Evolutionary conservation across 768 basidiomycete genomes (phyloP).

Genomic region (Dentipellis fragilis): DNA sequence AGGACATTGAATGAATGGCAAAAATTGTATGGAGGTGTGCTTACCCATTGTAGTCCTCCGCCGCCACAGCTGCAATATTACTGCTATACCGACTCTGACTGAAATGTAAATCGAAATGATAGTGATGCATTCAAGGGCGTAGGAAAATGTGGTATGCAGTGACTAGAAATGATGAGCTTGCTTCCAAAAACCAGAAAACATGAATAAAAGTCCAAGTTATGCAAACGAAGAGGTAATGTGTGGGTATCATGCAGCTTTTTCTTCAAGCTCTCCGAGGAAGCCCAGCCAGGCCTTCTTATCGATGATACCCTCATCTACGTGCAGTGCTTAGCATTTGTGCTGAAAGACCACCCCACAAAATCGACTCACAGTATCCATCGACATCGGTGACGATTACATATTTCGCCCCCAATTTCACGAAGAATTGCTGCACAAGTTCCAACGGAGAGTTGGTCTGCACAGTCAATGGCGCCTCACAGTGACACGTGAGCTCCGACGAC

Average conservation of each 20-base stretch:
- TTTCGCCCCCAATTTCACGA: slow-evolving; percentile 87
- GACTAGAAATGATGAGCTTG: too few species aligned
- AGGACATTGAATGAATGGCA: too few species aligned
- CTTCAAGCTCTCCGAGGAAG: slow-evolving; percentile 71
- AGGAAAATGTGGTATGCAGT: too few species aligned
- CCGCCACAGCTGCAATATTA: too few species aligned
- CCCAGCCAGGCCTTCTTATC: slow-evolving; percentile 93
- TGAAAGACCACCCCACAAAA: not conserved
- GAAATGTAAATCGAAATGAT: too few species aligned
- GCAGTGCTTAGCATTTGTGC: not conserved
- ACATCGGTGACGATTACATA: slow-evolving; percentile 80
- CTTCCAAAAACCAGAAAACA: too few species aligned
- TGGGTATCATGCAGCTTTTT: slow-evolving; percentile 14
- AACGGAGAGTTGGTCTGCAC: slow-evolving; percentile 79
- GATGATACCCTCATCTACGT: slow-evolving; percentile 76
- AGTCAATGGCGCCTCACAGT: slow-evolving; percentile 69
- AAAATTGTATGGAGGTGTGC: too few species aligned
- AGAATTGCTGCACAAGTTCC: slow-evolving; percentile 88
- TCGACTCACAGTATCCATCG: slow-evolving; percentile 66
- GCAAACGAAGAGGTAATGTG: too few species aligned
- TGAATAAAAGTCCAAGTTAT: too few species aligned
- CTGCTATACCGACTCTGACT: too few species aligned
- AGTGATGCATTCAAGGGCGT: too few species aligned
- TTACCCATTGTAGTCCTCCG: too few species aligned
- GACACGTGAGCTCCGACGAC: slow-evolving; percentile 1